Conservation (phyloP, 441 rosid species). For the Arabidopsis lyrata region DNA sequence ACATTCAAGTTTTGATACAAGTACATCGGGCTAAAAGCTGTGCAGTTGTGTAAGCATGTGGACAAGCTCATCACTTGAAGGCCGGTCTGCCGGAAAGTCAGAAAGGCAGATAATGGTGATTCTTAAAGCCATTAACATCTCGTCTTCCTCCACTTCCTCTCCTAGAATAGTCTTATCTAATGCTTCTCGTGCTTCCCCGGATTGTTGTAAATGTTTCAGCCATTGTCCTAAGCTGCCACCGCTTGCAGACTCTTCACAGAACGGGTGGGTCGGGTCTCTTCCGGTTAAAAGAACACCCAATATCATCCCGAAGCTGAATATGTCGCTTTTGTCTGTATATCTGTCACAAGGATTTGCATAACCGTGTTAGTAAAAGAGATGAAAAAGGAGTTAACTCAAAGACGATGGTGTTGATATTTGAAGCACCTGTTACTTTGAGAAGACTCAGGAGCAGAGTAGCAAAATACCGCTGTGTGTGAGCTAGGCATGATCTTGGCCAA, state of each 20-base stretch:
- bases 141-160: conserved; percentile 93
- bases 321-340: conserved; percentile 86
- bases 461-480: conserved; percentile 55
- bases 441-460: conserved; percentile 83
- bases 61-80: conserved; percentile 94
- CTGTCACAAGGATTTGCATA: conserved; percentile 49
- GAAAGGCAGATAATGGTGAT: conserved; percentile 89
- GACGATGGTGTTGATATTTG: background rate
- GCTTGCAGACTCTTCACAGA: conserved; percentile 63
- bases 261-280: conserved; percentile 72
- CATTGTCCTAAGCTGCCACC: conserved; percentile 82
- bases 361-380: conserved; percentile 33
- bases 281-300: conserved; percentile 87
- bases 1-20: conserved; percentile 22
- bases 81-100: conserved; percentile 87
- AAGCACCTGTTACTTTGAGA: conserved; percentile 78
- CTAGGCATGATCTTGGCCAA: conserved; percentile 70
- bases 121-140: conserved; percentile 95
- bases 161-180: conserved; percentile 86
- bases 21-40: conserved; percentile 64
- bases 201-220: conserved; percentile 88
- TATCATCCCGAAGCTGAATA: conserved; percentile 96
- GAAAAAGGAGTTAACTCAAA: conserved; percentile 19
- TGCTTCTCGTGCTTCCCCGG: conserved; percentile 86
- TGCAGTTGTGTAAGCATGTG: conserved; percentile 94